A percentile compares a stretch with the other conserved stretches of the same genome.
Conservation (phyloP, 2,329 filamentous ascomycete species). For the Bimuria novae-zelandiae region DNA sequence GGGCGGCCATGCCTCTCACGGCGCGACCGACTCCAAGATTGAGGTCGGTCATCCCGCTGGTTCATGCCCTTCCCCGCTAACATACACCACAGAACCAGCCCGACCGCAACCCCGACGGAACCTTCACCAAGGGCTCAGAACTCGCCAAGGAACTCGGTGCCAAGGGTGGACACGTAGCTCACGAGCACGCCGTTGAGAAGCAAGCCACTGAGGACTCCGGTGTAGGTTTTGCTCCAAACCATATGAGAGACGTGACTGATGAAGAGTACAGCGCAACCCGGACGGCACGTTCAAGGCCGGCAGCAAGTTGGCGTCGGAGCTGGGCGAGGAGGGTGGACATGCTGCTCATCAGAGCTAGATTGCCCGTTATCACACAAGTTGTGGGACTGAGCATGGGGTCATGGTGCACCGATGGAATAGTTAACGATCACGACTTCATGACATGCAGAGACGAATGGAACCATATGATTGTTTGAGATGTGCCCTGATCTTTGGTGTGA, state of each 20-base stretch:
- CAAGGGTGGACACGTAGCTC: constrained; percentile 41
- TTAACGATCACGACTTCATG: neutral
- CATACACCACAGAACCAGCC: constrained; percentile 17
- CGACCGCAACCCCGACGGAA: constrained; percentile 46
- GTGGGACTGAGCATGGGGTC: neutral
- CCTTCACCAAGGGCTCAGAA: constrained; percentile 45
- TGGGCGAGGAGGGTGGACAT: constrained; percentile 31
- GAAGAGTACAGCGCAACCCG: constrained; percentile 41
- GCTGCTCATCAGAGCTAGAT: constrained; percentile 16
- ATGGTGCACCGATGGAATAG: neutral
- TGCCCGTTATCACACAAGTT: no score
- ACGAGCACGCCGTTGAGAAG: constrained; percentile 30
- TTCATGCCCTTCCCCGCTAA: neutral
- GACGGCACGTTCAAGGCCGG: constrained; percentile 38
- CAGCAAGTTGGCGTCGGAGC: constrained; percentile 31
- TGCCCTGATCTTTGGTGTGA: neutral
- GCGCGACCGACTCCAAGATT: constrained; percentile 14
- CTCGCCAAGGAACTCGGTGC: constrained; percentile 45
- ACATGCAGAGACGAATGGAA: neutral
- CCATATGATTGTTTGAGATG: neutral
- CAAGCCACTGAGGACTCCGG: constrained; percentile 20
- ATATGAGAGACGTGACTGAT: neutral
- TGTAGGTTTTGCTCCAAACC: constrained; percentile 18
- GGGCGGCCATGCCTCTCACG: constrained; percentile 52
- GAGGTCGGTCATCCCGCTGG: neutral